These are phyloP conservation scores for Colletotrichum acutatum DNA, from an alignment of 2,329 filamentous ascomycete species.

Conservation along the genomic window DNA sequence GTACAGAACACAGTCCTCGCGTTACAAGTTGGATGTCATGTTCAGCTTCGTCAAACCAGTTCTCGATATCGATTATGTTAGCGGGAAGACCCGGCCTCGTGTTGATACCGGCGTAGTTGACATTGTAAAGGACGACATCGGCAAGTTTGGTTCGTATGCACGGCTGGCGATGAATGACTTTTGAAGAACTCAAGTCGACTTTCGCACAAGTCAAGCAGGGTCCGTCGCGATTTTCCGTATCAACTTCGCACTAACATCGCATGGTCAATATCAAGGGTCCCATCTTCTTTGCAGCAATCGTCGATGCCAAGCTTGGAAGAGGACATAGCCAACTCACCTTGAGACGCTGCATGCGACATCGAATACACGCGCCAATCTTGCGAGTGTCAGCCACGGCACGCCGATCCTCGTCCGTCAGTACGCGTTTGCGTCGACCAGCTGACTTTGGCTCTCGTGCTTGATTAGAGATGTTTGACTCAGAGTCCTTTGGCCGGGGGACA, in stretches of 20 bases:
- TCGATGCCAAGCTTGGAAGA: not conserved
- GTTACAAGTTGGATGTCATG: conserved; percentile 48
- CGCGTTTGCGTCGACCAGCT: not conserved
- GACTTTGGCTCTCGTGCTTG: not conserved
- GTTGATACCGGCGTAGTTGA: conserved; percentile 52
- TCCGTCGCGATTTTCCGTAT: conserved; percentile 44
- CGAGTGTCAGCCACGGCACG: conserved; percentile 49
- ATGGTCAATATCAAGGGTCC: not conserved
- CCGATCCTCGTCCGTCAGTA: conserved; percentile 41
- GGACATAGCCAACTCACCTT: conserved; percentile 46
- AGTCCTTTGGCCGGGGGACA: not conserved
- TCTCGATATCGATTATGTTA: conserved; percentile 53
- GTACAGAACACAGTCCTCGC: conserved; percentile 49
- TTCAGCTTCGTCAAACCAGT: conserved; percentile 43
- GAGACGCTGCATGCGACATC: conserved; percentile 57
- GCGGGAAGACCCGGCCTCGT: conserved; percentile 48
- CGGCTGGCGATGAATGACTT: conserved; percentile 56
- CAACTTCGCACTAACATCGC: conserved; percentile 48
- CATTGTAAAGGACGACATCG: conserved; percentile 49
- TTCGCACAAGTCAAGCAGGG: conserved; percentile 54
- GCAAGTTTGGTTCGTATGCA: conserved; percentile 58
- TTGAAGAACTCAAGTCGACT: conserved; percentile 53
- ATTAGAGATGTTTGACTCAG: not conserved
- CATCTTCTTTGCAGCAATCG: not conserved
- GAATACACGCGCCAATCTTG: conserved; percentile 52